phyloP scores from a whole-genome alignment of 176 grass and related monocot genomes.

The Poa pratensis region DNA sequence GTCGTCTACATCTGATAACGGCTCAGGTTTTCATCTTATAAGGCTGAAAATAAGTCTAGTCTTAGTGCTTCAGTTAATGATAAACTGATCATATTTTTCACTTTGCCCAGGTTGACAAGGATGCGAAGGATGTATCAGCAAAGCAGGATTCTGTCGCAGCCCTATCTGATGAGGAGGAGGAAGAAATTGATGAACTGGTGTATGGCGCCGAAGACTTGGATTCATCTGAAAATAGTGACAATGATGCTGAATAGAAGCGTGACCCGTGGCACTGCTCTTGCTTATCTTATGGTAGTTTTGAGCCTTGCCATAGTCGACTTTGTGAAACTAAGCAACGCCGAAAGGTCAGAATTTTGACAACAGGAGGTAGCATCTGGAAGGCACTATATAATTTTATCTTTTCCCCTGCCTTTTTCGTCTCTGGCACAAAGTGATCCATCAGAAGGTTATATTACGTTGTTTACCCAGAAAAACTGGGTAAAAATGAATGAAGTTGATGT shows the following conservation, averaged over 20 bases:
- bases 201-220: constrained; percentile 82
- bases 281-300: not conserved
- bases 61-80: not conserved
- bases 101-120: constrained; percentile 58
- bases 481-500: not conserved
- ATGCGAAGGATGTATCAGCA: constrained; percentile 29
- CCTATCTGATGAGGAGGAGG: constrained; percentile 55
- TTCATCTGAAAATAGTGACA: constrained; percentile 45
- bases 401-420: not conserved
- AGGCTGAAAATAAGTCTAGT: constrained; percentile 16
- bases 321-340: constrained; percentile 18
- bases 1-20: constrained; percentile 69
- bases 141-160: constrained; percentile 12
- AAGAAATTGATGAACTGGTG: constrained; percentile 79
- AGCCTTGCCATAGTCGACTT: constrained; percentile 2
- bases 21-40: constrained; percentile 65
- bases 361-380: not conserved
- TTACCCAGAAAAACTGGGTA: not conserved
- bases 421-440: too few species aligned
- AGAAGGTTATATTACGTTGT: not conserved
- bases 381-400: not conserved
- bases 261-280: not conserved
- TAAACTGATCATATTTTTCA: constrained; percentile 17
- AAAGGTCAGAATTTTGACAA: constrained; percentile 44
- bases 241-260: constrained; percentile 50